Conservation (phyloP, 2,329 filamentous ascomycete species). For the Pleochaeta shiraiana region DNA sequence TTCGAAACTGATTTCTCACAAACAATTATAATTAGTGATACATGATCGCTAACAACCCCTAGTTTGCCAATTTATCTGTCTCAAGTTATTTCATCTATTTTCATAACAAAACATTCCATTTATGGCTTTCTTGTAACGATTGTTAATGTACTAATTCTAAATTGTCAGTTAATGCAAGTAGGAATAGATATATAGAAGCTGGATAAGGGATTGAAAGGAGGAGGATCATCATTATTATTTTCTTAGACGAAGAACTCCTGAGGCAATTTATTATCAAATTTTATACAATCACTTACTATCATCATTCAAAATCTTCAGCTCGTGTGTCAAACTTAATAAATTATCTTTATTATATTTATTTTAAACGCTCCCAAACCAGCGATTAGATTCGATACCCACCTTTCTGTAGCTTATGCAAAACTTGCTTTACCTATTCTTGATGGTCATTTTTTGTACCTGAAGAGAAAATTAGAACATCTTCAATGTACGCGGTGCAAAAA, state of each 20-base stretch:
- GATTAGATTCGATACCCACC: background rate
- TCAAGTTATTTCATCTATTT: background rate
- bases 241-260: background rate
- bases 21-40: background rate
- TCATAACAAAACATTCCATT: background rate
- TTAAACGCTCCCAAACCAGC: background rate
- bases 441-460: background rate
- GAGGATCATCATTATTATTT: background rate
- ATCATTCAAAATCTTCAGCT: background rate
- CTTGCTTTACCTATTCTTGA: background rate
- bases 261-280: background rate
- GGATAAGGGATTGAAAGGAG: background rate
- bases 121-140: background rate
- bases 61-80: background rate
- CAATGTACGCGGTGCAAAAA: background rate
- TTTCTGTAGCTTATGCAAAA: background rate
- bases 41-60: background rate
- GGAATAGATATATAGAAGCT: background rate
- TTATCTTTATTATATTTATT: background rate
- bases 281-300: background rate
- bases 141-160: background rate
- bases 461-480: conserved; percentile 2
- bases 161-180: background rate
- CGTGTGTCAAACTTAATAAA: background rate
- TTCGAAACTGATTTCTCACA: background rate